Evolutionary conservation across 1,139 yeast genomes (phyloP), one percentile per base, ranked within the genome.

Genomic region (Scheffersomyces cryptocercus): DNA sequence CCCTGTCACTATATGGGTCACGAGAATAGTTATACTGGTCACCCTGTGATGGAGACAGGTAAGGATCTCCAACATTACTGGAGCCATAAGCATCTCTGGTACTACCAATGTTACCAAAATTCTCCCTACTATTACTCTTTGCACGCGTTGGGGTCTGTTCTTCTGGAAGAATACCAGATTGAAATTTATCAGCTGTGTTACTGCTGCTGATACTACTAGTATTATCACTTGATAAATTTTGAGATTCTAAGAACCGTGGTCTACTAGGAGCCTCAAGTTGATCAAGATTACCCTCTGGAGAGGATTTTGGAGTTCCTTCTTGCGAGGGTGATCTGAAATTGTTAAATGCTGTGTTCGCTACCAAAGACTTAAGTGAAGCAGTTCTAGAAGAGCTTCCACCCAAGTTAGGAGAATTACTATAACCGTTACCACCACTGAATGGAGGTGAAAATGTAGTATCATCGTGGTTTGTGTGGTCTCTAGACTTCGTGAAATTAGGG

Each of bases 281-380:
- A 20, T 20, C 26, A 20, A 20, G 26, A 8, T 20, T 20, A 2
- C 26, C 7, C 26, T 20, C 26, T 20, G 26, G 26, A 20, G 26
- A 6, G 8, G 7, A 20, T 4, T 31, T 15, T 11, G 35, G 20
- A 13, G 15, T 15, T 31, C 20, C 35, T 2, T 42, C 46, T 29
- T 36, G 35, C 15, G 55, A 46, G 9, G 55, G 45, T 4, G 59
- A 49, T 50, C 76, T 64, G 41, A 73, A 70, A 42, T 68, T 70
- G 50, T 59, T 71, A 54, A 70, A 73, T 1, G 75, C 77, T 1
- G 79, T 73, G 44, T 73, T 73, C 32, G 70, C 66, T 0, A 66
- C 66, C 43, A 70, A 59, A 3, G 72, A 65, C 40, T 64, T 65
- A 29, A 65, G 56, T 0, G 65, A 50, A 1, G 54, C 51, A 7